Evolutionary conservation across 1,284 basidiomycete genomes (phyloP).

Genomic region (Grifola frondosa): DNA sequence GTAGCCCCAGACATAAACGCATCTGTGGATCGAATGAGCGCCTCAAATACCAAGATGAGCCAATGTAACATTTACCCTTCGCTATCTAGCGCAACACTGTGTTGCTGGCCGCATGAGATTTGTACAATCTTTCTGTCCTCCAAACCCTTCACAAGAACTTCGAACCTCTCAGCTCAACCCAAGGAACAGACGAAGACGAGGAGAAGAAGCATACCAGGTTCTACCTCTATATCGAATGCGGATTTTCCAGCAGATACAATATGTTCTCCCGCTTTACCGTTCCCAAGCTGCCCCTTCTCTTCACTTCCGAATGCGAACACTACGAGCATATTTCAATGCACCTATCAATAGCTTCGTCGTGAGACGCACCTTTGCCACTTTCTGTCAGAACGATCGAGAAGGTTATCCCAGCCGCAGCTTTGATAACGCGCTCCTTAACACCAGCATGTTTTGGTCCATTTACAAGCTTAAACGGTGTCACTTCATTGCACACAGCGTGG

Average conservation of each 20-base stretch:
- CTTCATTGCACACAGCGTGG: constrained; percentile 60
- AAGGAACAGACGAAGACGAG: constrained; percentile 6
- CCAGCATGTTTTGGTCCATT: constrained; percentile 54
- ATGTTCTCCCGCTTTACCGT: constrained; percentile 86
- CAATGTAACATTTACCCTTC: constrained; percentile 50
- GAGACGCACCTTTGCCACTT: constrained; percentile 64
- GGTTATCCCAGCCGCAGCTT: constrained; percentile 78
- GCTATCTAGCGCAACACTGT: constrained; percentile 80
- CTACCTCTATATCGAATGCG: constrained; percentile 76
- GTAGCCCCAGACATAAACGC: constrained; percentile 87
- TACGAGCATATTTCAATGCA: constrained; percentile 23
- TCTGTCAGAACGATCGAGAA: constrained; percentile 84
- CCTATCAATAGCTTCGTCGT: neutral
- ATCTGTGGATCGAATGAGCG: constrained; percentile 33
- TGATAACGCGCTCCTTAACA: constrained; percentile 62
- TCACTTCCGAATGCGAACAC: constrained; percentile 89
- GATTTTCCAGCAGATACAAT: constrained; percentile 83
- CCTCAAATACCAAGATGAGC: neutral
- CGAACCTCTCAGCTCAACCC: constrained; percentile 8
- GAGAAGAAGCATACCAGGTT: constrained; percentile 60
- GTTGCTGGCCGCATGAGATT: constrained; percentile 86
- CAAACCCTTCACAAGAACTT: constrained; percentile 72
- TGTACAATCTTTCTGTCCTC: constrained; percentile 76
- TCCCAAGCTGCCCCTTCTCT: constrained; percentile 93
- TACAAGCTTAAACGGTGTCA: constrained; percentile 64